Percentiles rank a stretch among this genome's conserved stretches.
phyloP scores from a whole-genome alignment of 129 eudicot genomes.

The Calendula officinalis region DNA sequence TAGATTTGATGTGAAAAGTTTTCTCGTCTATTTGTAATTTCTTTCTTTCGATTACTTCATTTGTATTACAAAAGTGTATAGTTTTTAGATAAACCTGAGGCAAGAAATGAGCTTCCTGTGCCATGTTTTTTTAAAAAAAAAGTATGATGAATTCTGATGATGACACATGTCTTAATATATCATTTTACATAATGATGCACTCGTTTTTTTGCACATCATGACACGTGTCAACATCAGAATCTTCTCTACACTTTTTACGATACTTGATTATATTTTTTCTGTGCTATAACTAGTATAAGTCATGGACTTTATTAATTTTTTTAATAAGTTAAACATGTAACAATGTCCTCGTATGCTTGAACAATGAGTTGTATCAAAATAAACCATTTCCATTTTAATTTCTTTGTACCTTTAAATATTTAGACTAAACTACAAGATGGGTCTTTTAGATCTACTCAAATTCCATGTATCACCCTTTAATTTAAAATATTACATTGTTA shows the following conservation, averaged over 20 bases:
- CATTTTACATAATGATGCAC: no score
- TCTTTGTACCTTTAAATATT: background rate
- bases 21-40: conserved; percentile 16
- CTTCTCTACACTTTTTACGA: no score
- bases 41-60: background rate
- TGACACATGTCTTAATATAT: no score
- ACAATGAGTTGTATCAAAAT: background rate
- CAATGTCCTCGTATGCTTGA: conserved; percentile 10
- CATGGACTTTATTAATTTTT: background rate
- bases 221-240: no score
- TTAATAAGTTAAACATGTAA: background rate
- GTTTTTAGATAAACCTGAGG: background rate
- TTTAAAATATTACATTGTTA: no score
- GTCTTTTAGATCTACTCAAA: no score
- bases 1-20: conserved; percentile 48
- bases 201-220: no score
- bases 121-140: no score
- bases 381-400: background rate
- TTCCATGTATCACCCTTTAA: no score
- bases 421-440: no score
- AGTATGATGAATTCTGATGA: no score
- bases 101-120: background rate
- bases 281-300: background rate
- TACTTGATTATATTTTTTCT: no score
- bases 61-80: background rate